Conservation (phyloP, 352 stramenopile genomes). For the Phytophthora nicotianae region DNA sequence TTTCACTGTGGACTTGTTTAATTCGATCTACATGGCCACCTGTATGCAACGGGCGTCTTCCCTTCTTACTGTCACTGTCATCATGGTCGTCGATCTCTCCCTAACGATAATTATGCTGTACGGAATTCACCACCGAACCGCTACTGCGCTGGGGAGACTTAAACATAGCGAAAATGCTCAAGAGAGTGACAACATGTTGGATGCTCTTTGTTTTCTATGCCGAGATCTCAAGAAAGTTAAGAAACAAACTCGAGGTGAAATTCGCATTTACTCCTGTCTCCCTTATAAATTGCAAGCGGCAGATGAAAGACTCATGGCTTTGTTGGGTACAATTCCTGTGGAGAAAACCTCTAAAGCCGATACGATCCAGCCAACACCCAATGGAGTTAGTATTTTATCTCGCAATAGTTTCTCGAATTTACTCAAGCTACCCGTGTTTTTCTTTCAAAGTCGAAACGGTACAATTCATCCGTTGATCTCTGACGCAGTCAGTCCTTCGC, state of each 20-base stretch:
- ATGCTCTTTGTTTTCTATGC: conserved; percentile 1
- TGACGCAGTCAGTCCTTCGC: neutral
- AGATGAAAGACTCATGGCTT: conserved; percentile 2
- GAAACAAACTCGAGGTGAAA: neutral
- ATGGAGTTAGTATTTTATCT: neutral
- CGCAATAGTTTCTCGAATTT: neutral
- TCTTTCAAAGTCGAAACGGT: neutral
- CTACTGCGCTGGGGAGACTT: neutral
- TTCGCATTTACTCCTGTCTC: conserved; percentile 4
- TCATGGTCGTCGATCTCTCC: conserved; percentile 14
- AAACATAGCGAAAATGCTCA: neutral
- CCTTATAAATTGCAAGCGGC: neutral
- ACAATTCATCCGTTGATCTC: neutral
- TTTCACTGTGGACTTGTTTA: conserved; percentile 30
- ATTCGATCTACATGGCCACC: conserved; percentile 23
- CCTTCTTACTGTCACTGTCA: neutral
- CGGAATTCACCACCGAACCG: conserved; percentile 10
- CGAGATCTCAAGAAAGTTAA: conserved; percentile 8
- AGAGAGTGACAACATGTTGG: neutral
- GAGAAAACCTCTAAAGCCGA: neutral
- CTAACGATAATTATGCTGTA: conserved; percentile 14
- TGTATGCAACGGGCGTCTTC: conserved; percentile 23
- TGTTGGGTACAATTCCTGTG: neutral
- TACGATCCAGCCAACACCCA: neutral
- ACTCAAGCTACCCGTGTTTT: neutral